Base-by-base conservation (phyloP, 2,329 filamentous ascomycete species). In the Drechslerella dactyloides region DNA sequence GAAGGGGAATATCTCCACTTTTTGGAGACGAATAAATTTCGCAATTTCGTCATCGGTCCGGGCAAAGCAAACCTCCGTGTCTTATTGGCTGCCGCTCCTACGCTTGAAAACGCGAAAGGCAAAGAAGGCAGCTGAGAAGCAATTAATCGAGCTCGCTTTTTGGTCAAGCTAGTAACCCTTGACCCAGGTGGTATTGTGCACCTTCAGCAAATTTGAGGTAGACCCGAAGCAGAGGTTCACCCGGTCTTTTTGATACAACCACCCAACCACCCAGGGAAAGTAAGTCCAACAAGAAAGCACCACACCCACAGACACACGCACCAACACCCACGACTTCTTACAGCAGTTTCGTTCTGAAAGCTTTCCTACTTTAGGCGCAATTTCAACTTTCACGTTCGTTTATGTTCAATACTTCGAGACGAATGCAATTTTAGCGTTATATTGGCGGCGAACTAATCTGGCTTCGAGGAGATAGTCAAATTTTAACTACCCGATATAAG, bases 281-380 rank as follows among this genome's bases (percentile, higher is more conserved):
- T 55, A 72, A 72, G 68, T 72, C 68, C 68, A 72, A 72, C 68
- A 72, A 65, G 68, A 65, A 65, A 65, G 59, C 66, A 64, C 66
- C 59, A 55, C 66, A 33, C 27, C 3, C 27, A 33, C 27, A 33
- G 27, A 33, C 27, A 33, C 27, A 33, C 27, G 8, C 27, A 70
- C 66, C 59, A 70, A 70, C 54, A 64, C 19, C 44, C 44, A 48
- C 44, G 19, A 48, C 19, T 19, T 23, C 44, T 48, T 48, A 48
- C 44, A 48, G 19, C 15, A 33, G 27, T 48, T 15, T 59, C 37
- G 33, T 57, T 55, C 58, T 44, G 63, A 61, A 59, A 68, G 27
- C 66, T 59, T 58, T 69, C 40, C 66, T 70, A 23, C 48, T 54
- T 70, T 37, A 59, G 59, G 66, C 50, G 59, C 58, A 70, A 64